These are phyloP conservation scores for Catenaria anguillulae DNA, from an alignment of 371 early-diverging fungal genomes.

Conservation along the genomic window DNA sequence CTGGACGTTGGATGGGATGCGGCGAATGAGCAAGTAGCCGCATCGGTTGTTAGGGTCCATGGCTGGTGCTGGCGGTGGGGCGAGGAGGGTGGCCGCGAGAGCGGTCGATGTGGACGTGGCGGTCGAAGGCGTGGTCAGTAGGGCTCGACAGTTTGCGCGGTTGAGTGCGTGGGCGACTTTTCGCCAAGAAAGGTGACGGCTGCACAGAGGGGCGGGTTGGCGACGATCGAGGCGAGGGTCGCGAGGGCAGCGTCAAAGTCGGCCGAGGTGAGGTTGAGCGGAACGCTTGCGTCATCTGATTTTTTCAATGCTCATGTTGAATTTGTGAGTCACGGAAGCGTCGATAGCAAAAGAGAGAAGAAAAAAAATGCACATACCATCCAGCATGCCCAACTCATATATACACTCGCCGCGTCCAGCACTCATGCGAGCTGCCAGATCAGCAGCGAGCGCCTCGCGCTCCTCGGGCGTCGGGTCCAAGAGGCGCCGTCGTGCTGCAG, in stretches of 20 bases:
- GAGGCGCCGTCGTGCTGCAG: no score
- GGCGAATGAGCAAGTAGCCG: slow-evolving; percentile 50
- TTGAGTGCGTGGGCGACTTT: slow-evolving; percentile 13
- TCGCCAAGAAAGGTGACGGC: slow-evolving; percentile 50
- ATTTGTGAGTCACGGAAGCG: no score
- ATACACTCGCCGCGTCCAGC: slow-evolving; percentile 59
- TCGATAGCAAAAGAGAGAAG: background rate
- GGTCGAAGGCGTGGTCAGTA: background rate
- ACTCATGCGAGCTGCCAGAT: slow-evolving; percentile 33
- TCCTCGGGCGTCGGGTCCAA: no score
- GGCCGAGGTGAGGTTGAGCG: slow-evolving; percentile 44
- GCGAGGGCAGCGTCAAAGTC: slow-evolving; percentile 36
- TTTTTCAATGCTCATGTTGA: no score
- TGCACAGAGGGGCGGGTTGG: slow-evolving; percentile 28
- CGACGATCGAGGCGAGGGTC: slow-evolving; percentile 28
- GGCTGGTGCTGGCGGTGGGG: background rate
- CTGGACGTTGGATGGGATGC: slow-evolving; percentile 47
- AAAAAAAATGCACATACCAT: slow-evolving; percentile 30
- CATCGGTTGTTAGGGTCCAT: slow-evolving; percentile 10
- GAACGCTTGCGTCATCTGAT: slow-evolving; percentile 44
- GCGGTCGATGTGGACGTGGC: no score
- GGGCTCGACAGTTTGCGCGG: slow-evolving; percentile 7
- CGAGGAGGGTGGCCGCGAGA: no score
- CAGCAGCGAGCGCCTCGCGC: slow-evolving; percentile 16
- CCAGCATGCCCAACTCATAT: slow-evolving; percentile 51